These are phyloP conservation scores for Calonectria hawksworthii DNA, from an alignment of 2,329 filamentous ascomycete species.

Conservation along the genomic window DNA sequence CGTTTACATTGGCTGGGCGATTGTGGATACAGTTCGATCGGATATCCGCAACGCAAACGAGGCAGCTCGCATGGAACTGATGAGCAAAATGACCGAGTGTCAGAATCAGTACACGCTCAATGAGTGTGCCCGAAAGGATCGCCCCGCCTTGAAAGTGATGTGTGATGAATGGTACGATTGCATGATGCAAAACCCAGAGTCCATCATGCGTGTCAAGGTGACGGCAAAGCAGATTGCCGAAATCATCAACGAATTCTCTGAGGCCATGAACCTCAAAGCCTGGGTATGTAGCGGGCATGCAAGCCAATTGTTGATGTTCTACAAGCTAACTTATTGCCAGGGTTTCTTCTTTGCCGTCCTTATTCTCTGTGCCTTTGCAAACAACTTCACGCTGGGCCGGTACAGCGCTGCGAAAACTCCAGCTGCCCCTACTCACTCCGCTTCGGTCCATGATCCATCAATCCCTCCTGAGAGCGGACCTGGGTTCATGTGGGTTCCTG, in stretches of 20 bases:
- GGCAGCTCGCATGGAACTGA: slow-evolving; percentile 75
- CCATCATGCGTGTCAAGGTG: slow-evolving; percentile 83
- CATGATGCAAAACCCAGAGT: slow-evolving; percentile 86
- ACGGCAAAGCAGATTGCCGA: slow-evolving; percentile 90
- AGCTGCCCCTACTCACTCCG: slow-evolving; percentile 44
- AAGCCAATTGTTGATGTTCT: not conserved
- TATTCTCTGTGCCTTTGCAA: slow-evolving; percentile 62
- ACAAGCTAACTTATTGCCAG: slow-evolving; percentile 49
- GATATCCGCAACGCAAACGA: slow-evolving; percentile 83
- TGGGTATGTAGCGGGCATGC: slow-evolving; percentile 59
- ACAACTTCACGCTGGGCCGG: slow-evolving; percentile 62
- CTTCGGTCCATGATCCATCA: slow-evolving; percentile 36
- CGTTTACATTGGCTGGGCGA: slow-evolving; percentile 77
- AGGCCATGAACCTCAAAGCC: slow-evolving; percentile 88
- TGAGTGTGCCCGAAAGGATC: slow-evolving; percentile 74
- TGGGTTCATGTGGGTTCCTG: slow-evolving; percentile 65
- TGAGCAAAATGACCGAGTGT: slow-evolving; percentile 82
- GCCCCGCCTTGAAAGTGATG: slow-evolving; percentile 79
- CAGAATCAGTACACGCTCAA: slow-evolving; percentile 82
- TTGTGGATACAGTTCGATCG: slow-evolving; percentile 77
- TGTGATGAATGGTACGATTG: slow-evolving; percentile 89
- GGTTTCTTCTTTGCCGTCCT: slow-evolving; percentile 66
- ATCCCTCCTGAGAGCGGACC: slow-evolving; percentile 52
- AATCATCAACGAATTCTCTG: slow-evolving; percentile 94
- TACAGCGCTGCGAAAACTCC: slow-evolving; percentile 46